phyloP scores from a whole-genome alignment of 1,139 yeast species.

The Magnusiomyces sp. region DNA sequence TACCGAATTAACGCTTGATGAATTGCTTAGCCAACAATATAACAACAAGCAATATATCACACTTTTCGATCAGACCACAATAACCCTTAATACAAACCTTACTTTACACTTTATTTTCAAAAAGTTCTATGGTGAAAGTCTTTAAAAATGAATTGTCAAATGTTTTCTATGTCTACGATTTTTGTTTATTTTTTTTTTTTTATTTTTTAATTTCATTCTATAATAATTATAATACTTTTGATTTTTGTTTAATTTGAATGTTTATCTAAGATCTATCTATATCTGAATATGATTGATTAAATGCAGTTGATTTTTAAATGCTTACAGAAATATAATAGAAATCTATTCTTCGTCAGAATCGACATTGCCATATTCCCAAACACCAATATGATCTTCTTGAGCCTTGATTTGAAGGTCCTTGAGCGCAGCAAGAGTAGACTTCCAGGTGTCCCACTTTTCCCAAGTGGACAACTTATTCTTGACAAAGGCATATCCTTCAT shows the following conservation, averaged over 20 bases:
- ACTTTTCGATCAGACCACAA: slow-evolving; percentile 53
- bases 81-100: slow-evolving; percentile 55
- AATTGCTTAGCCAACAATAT: slow-evolving; percentile 58
- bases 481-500: slow-evolving; percentile 60
- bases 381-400: slow-evolving; percentile 48
- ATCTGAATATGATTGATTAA: not conserved
- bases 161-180: not conserved
- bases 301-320: not conserved
- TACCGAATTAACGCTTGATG: slow-evolving; percentile 52
- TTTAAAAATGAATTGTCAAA: not conserved
- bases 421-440: slow-evolving; percentile 27
- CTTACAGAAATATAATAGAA: too few species aligned
- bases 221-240: not conserved
- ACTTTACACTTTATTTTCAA: slow-evolving; percentile 60
- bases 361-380: slow-evolving; percentile 80
- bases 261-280: not conserved
- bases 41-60: slow-evolving; percentile 41
- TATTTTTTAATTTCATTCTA: not conserved
- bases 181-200: not conserved
- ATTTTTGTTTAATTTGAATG: not conserved
- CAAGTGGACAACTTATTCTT: slow-evolving; percentile 34
- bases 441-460: slow-evolving; percentile 26
- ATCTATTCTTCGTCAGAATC: slow-evolving; percentile 44
- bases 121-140: slow-evolving; percentile 50
- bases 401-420: slow-evolving; percentile 43